A percentile compares a stretch with the other conserved stretches of the same genome.
Evolutionary conservation across 2,329 filamentous ascomycete genomes (phyloP).

Genomic region (Fulvia fulva): DNA sequence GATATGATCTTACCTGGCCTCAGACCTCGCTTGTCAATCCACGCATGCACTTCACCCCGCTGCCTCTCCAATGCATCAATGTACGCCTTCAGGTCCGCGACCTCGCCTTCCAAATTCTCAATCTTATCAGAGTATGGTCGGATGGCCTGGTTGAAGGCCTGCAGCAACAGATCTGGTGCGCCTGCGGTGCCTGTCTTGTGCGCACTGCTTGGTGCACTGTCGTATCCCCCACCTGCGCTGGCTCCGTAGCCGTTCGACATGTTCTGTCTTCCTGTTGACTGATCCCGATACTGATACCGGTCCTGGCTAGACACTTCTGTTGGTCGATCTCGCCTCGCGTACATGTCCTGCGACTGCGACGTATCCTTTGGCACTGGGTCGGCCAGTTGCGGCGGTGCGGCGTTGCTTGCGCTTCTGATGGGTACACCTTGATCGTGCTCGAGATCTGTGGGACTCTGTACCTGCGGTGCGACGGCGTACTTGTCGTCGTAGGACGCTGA

Average conservation of each 20-base stretch:
- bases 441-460: conserved; percentile 13
- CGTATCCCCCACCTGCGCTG: conserved; percentile 20
- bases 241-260: conserved; percentile 15
- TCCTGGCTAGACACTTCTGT: conserved; percentile 33
- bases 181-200: conserved; percentile 34
- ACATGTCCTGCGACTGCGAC: conserved; percentile 38
- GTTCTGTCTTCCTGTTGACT: conserved; percentile 5
- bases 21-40: conserved; percentile 54
- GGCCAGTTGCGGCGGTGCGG: conserved; percentile 18
- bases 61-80: conserved; percentile 54
- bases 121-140: conserved; percentile 52
- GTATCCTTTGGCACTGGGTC: conserved; percentile 23
- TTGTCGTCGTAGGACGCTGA: conserved; percentile 46
- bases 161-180: conserved; percentile 49
- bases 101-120: conserved; percentile 48
- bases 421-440: conserved; percentile 32
- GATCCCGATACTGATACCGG: conserved; percentile 8
- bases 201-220: conserved; percentile 14
- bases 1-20: conserved; percentile 44
- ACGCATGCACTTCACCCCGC: conserved; percentile 50
- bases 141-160: conserved; percentile 52
- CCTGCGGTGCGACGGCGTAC: conserved; percentile 26
- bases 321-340: conserved; percentile 41
- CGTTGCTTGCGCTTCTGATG: conserved; percentile 34
- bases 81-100: conserved; percentile 63